phyloP scores from a whole-genome alignment of 1,139 yeast genomes.

The Kodamaea sp. region DNA sequence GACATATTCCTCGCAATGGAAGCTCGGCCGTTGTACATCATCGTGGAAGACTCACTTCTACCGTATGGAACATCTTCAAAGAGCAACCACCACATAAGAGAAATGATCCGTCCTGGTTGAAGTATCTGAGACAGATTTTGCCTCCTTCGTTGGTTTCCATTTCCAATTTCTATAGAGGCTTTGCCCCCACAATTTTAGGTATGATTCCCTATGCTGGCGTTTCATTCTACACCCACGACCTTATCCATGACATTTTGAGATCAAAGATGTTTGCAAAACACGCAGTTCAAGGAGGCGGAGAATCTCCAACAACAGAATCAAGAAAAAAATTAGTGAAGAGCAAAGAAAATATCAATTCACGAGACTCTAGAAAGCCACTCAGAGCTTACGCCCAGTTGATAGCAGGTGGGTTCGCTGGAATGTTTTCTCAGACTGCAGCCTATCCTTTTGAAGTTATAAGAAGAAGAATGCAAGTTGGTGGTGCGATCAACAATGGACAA shows the following conservation, averaged over 20 bases:
- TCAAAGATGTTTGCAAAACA: conserved; percentile 52
- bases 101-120: conserved; percentile 41
- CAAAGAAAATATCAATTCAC: conserved; percentile 32
- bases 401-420: conserved; percentile 95
- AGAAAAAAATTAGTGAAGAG: conserved; percentile 18
- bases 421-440: conserved; percentile 94
- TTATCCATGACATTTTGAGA: conserved; percentile 82
- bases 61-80: conserved; percentile 55
- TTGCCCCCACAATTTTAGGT: conserved; percentile 90
- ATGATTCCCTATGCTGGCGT: conserved; percentile 99
- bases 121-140: conserved; percentile 31
- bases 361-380: conserved; percentile 65
- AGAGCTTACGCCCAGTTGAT: conserved; percentile 87
- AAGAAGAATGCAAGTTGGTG: conserved; percentile 95
- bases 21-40: conserved; percentile 14
- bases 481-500: conserved; percentile 66
- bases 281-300: conserved; percentile 46
- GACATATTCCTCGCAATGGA: conserved; percentile 19
- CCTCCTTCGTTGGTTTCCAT: conserved; percentile 42
- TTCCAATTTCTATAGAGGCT: conserved; percentile 89
- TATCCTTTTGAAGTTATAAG: conserved; percentile 96
- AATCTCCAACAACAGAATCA: conserved; percentile 8
- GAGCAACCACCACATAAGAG: conserved; percentile 57
- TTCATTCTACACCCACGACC: conserved; percentile 90
- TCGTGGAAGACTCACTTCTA: conserved; percentile 56